These are phyloP conservation scores for Globisporangium carolinianum DNA, from an alignment of 352 stramenopile genomes.

Conservation along the genomic window DNA sequence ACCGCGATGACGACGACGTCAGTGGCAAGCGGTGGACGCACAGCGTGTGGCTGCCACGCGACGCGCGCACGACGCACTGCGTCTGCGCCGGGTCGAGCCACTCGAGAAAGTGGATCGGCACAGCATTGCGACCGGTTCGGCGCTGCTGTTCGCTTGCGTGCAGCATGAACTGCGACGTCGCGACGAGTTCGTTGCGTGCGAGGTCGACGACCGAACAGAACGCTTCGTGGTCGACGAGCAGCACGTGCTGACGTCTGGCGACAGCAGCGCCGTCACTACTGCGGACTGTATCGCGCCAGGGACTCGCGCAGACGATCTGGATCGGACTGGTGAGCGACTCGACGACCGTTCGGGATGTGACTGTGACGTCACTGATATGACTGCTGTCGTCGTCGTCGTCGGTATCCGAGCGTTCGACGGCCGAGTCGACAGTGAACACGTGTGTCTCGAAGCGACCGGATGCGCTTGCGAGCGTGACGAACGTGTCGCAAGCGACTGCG, in stretches of 20 bases:
- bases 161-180: conserved; percentile 28
- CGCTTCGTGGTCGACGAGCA: conserved; percentile 28
- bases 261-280: not conserved
- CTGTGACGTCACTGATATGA: not conserved
- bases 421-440: not conserved
- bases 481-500: not conserved
- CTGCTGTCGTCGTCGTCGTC: not conserved
- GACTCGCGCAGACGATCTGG: conserved; percentile 8
- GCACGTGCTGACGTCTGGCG: conserved; percentile 14
- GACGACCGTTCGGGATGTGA: conserved; percentile 2
- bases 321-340: conserved; percentile 12
- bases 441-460: conserved; percentile 6
- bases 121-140: not conserved
- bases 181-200: conserved; percentile 14
- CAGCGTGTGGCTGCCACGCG: conserved; percentile 16
- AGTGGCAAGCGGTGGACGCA: conserved; percentile 42
- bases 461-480: conserved; percentile 4
- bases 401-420: not conserved
- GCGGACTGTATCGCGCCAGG: not conserved
- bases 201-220: conserved; percentile 46
- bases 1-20: conserved; percentile 4
- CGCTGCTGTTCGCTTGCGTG: conserved; percentile 6
- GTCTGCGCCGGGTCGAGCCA: conserved; percentile 8
- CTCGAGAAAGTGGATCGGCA: conserved; percentile 7
- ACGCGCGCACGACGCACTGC: conserved; percentile 23